phyloP scores from a whole-genome alignment of 2,329 filamentous ascomycete genomes.

The Arachnomyces sp. region DNA sequence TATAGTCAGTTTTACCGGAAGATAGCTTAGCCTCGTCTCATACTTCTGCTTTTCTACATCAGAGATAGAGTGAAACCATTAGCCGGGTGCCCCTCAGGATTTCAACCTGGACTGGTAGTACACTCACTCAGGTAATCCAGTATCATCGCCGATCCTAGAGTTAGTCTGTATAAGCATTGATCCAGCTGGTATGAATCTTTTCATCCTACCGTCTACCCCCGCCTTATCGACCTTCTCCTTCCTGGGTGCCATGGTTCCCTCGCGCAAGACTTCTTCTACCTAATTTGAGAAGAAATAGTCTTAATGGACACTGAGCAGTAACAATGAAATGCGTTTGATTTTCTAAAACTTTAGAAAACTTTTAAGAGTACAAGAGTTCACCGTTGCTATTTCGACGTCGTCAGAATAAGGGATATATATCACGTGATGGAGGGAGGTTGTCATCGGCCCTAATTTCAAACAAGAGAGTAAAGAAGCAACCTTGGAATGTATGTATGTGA shows the following conservation, averaged over 20 bases:
- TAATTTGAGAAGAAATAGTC: too few species aligned
- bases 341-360: too few species aligned
- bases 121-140: conserved; percentile 44
- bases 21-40: conserved; percentile 7
- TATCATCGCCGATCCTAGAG: conserved; percentile 35
- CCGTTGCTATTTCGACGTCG: too few species aligned
- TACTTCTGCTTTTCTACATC: conserved; percentile 43
- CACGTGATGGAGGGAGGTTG: not conserved
- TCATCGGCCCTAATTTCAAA: not conserved
- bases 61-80: not conserved
- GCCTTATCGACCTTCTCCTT: conserved; percentile 30
- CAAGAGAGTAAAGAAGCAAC: too few species aligned
- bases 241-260: conserved; percentile 29
- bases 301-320: too few species aligned
- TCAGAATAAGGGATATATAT: not conserved
- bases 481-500: too few species aligned
- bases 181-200: conserved; percentile 21
- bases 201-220: conserved; percentile 3
- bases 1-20: too few species aligned
- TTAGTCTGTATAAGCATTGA: too few species aligned
- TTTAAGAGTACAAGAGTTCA: too few species aligned
- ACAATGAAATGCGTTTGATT: too few species aligned
- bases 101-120: not conserved
- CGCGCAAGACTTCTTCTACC: too few species aligned
- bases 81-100: not conserved